A percentile compares a stretch with the other conserved stretches of the same genome.
phyloP scores from a whole-genome alignment of 1,284 basidiomycete species.

The Wolfiporia cocos region DNA sequence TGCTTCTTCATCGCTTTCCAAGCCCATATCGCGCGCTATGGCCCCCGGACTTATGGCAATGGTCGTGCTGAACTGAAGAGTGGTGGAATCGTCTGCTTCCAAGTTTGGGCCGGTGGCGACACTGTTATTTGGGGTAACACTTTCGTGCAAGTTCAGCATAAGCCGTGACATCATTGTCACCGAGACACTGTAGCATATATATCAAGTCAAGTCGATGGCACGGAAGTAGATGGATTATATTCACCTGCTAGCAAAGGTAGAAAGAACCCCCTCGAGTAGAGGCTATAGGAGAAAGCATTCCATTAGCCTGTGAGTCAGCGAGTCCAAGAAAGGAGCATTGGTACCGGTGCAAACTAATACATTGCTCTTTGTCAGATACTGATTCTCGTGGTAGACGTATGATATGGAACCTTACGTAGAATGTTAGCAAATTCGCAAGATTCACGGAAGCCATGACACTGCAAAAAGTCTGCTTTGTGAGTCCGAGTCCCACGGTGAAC shows the following conservation, averaged over 20 bases:
- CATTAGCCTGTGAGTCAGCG: too few species aligned
- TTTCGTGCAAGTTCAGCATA: constrained; percentile 30
- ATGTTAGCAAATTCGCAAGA: constrained; percentile 24
- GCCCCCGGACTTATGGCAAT: neutral
- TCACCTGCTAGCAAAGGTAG: constrained; percentile 24
- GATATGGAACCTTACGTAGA: constrained; percentile 25
- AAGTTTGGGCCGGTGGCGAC: constrained; percentile 11
- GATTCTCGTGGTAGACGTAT: constrained; percentile 6
- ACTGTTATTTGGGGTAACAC: constrained; percentile 6
- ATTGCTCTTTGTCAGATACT: constrained; percentile 7
- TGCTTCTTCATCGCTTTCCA: neutral
- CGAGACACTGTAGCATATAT: constrained; percentile 21
- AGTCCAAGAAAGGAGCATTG: too few species aligned
- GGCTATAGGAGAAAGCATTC: constrained; percentile 22
- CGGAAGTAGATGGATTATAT: neutral
- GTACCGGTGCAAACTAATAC: neutral
- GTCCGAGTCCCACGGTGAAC: too few species aligned
- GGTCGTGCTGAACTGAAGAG: constrained; percentile 21
- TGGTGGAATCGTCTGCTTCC: constrained; percentile 15
- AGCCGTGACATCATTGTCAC: constrained; percentile 32
- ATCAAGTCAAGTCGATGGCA: neutral
- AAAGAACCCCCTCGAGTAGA: constrained; percentile 21
- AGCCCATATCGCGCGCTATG: too few species aligned
- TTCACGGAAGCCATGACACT: constrained; percentile 30
- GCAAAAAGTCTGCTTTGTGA: neutral